These are phyloP conservation scores for Scedosporium minutisporum DNA, from an alignment of 2,329 filamentous ascomycete species.

Conservation along the genomic window DNA sequence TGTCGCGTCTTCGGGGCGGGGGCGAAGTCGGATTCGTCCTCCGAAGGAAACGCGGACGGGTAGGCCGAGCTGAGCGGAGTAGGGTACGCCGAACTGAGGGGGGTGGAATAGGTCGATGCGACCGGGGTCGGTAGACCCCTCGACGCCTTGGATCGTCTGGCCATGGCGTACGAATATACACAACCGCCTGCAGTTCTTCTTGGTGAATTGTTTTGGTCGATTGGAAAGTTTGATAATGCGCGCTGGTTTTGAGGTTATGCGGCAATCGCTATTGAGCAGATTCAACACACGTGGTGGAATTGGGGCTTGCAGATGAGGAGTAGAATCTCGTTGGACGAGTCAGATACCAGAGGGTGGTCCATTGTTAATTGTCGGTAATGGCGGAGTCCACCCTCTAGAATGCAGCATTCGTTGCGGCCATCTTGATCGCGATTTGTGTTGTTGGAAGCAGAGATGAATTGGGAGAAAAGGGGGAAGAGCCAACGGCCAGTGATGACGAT, in stretches of 20 bases:
- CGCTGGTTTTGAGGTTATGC: background rate
- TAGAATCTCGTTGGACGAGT: slow-evolving; percentile 16
- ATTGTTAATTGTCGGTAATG: slow-evolving; percentile 26
- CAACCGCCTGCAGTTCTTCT: background rate
- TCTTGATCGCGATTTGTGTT: background rate
- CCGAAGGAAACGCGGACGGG: slow-evolving; percentile 26
- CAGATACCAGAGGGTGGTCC: slow-evolving; percentile 38
- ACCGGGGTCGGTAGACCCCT: slow-evolving; percentile 4
- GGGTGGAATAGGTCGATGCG: background rate
- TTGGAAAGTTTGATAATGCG: background rate
- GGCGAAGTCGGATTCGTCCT: slow-evolving; percentile 25
- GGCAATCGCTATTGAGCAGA: background rate
- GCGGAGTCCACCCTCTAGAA: slow-evolving; percentile 38
- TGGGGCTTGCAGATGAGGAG: background rate
- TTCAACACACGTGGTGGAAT: background rate
- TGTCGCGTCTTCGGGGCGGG: slow-evolving; percentile 9
- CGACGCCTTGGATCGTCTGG: slow-evolving; percentile 3
- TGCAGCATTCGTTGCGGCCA: slow-evolving; percentile 27
- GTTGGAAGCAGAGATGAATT: background rate
- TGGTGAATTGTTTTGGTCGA: background rate
- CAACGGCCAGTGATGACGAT: background rate
- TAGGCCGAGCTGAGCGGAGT: slow-evolving; percentile 28
- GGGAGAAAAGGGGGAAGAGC: background rate
- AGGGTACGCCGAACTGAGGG: slow-evolving; percentile 17
- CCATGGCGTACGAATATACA: slow-evolving; percentile 3